These are phyloP conservation scores for Thyridium curvatum DNA, from an alignment of 2,329 filamentous ascomycete genomes.

Conservation along the genomic window DNA sequence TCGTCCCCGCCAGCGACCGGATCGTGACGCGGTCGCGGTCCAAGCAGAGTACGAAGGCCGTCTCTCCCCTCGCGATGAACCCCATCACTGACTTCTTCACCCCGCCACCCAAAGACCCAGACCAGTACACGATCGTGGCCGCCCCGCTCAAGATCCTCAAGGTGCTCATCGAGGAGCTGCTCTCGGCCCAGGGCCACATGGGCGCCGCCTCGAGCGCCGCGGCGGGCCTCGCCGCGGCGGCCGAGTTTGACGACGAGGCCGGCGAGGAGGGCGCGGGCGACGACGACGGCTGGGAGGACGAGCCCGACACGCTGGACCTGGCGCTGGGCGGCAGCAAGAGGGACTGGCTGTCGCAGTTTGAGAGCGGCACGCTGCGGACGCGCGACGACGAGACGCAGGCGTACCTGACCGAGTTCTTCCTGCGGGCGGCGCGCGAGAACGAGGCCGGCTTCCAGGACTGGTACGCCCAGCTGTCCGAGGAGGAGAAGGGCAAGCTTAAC, in stretches of 20 bases:
- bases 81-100: constrained; percentile 14
- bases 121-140: constrained; percentile 81
- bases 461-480: constrained; percentile 48
- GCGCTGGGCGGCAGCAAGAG: constrained; percentile 59
- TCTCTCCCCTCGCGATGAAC: constrained; percentile 9
- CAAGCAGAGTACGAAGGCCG: constrained; percentile 58
- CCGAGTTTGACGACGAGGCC: constrained; percentile 46
- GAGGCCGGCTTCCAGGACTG: constrained; percentile 49
- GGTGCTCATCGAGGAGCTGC: constrained; percentile 85
- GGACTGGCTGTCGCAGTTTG: constrained; percentile 75
- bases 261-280: constrained; percentile 52
- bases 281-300: constrained; percentile 86
- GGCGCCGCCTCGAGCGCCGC: constrained; percentile 52
- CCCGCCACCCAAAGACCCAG: constrained; percentile 56
- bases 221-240: constrained; percentile 51
- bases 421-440: constrained; percentile 49
- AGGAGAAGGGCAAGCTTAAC: constrained; percentile 51
- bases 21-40: constrained; percentile 95
- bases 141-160: constrained; percentile 94
- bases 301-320: constrained; percentile 72
- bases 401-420: constrained; percentile 79
- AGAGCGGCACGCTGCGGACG: constrained; percentile 53
- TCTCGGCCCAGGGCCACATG: constrained; percentile 67
- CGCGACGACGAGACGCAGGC: constrained; percentile 87
- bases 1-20: constrained; percentile 69